Evolutionary conservation across 176 grass and related monocot species (phyloP).

Genomic region (Aegilops speltoides): DNA sequence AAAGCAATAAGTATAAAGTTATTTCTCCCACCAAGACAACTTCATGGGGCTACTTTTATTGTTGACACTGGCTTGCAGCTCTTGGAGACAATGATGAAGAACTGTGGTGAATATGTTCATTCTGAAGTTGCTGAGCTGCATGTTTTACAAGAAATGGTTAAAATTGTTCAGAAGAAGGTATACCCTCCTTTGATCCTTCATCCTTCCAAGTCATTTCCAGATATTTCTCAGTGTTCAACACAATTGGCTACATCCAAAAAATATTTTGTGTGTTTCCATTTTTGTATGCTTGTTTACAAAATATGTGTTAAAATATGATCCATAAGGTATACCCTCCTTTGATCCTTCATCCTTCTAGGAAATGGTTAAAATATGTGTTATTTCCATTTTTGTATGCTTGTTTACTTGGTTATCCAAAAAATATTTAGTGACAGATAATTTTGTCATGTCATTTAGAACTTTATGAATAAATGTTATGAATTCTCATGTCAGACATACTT

Average conservation of each 20-base stretch:
- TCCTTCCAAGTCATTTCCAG: no score
- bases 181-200: not conserved
- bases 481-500: not conserved
- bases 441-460: slow-evolving; percentile 8
- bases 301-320: no score
- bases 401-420: not conserved
- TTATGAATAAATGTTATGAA: not conserved
- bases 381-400: not conserved
- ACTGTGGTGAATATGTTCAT: slow-evolving; percentile 81
- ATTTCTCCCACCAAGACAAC: not conserved
- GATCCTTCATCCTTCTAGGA: no score
- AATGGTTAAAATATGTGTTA: no score
- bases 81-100: slow-evolving; percentile 97
- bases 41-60: not conserved
- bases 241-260: no score
- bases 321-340: no score
- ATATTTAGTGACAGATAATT: not conserved
- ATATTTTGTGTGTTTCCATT: no score
- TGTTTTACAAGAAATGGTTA: slow-evolving; percentile 87
- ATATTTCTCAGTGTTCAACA: no score
- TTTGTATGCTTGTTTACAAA: no score
- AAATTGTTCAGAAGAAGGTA: slow-evolving; percentile 94
- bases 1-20: not conserved
- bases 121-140: slow-evolving; percentile 77
- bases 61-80: slow-evolving; percentile 41